These are phyloP conservation scores for Dactylorhiza incarnata DNA, from an alignment of 106 monocot genomes.

Conservation along the genomic window DNA sequence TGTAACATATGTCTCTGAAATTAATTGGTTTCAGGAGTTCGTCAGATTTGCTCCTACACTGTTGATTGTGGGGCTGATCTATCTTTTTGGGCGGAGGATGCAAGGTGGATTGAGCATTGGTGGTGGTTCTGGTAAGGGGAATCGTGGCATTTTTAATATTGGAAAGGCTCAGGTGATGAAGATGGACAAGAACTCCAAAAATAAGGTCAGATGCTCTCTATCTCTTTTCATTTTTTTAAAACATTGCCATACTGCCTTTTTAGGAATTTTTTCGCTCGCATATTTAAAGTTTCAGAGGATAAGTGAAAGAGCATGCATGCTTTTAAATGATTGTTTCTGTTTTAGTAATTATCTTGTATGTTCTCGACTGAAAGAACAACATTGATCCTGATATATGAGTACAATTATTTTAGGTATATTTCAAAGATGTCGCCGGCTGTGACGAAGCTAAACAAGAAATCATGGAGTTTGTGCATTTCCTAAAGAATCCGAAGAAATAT, in stretches of 20 bases:
- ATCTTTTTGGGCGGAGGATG: constrained; percentile 52
- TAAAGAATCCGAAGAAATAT: constrained; percentile 95
- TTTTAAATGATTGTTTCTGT: background rate
- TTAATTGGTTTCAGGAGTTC: constrained; percentile 60
- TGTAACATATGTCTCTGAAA: constrained; percentile 72
- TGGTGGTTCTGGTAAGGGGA: constrained; percentile 45
- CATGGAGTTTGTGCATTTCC: constrained; percentile 98
- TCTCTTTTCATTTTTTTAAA: background rate
- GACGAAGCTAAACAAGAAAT: constrained; percentile 99
- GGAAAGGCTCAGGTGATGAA: constrained; percentile 88
- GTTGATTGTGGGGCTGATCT: constrained; percentile 58
- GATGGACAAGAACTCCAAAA: constrained; percentile 96
- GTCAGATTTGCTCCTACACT: constrained; percentile 72
- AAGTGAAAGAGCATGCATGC: background rate
- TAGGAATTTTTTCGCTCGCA: background rate
- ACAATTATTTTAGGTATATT: constrained; percentile 47
- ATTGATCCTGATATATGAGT: background rate
- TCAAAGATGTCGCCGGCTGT: constrained; percentile 98
- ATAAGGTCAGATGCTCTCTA: constrained; percentile 44
- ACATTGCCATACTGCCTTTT: no score
- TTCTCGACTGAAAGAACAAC: background rate
- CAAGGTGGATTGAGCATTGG: constrained; percentile 79
- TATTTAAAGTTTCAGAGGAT: background rate
- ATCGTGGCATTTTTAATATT: constrained; percentile 83
- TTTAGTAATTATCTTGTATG: background rate